Base-by-base conservation (phyloP, 106 monocot species). In the Platanthera guangdongensis region DNA sequence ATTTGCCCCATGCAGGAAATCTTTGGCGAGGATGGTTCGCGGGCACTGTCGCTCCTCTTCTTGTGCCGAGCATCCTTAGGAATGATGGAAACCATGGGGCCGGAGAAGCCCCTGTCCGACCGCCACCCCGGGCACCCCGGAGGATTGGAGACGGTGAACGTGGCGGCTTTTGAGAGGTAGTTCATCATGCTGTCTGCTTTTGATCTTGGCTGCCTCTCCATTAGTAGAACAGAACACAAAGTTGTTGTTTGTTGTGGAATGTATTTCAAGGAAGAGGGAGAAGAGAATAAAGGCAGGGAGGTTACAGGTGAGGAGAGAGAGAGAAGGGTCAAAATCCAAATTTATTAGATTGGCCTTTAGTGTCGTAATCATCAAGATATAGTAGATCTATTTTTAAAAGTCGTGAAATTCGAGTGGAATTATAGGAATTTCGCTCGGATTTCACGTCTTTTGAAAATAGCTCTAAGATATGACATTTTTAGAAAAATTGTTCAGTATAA, bases 1-100 rank as follows among this genome's bases (percentile, higher is more conserved):
- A 95, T 81, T 73, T 88, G 88, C 5, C 95, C 95, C 16, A 92
- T 95, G 82, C 95, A 95, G 4, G 95, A 90, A 16, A 95, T 90
- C 68, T 78, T 95, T 2, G 95, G 95, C 5, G 95, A 95, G 6
- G 95, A 83, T 5, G 95, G 95, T 5, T 78, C 28, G 50, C 46
- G 50, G 13, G 62, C 57, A 48, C 57, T 67, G 55, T 9, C 13
- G 55, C 5, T 75, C 18, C 47, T 54, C 55, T 28, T 46, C 72
- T 52, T 72, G 13, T 72, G 75, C 10, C 85, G 87, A 3, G 82
- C 85, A 16, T 86, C 92, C 32, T 55, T 68, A 2, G 92, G 92
- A 18, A 92, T 64, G 9, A 92, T 68, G 21, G 82, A 78, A 12
- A 81, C 73, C 13, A 87, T 64, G 15, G 77, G 30, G 75, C 80